Conservation (phyloP, 352 stramenopile genomes). For the Peronospora destructor region DNA sequence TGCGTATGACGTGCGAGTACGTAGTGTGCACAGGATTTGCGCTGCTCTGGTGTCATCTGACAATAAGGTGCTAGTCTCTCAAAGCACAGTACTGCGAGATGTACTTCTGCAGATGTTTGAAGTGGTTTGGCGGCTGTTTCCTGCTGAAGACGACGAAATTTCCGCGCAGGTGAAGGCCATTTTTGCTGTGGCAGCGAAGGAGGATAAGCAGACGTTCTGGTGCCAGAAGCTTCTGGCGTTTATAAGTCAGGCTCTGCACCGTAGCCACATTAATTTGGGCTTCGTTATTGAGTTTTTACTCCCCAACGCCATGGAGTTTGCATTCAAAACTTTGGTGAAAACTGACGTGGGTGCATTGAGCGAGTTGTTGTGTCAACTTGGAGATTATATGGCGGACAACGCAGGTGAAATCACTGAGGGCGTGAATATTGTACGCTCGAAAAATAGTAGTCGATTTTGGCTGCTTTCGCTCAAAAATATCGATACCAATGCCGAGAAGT, state of each 20-base stretch:
- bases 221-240: conserved; percentile 43
- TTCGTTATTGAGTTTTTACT: conserved; percentile 58
- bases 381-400: conserved; percentile 42
- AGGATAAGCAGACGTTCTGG: conserved; percentile 39
- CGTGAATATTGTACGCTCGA: conserved; percentile 34
- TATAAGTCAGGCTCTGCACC: conserved; percentile 41
- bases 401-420: conserved; percentile 38
- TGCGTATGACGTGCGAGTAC: conserved; percentile 29
- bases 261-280: conserved; percentile 37
- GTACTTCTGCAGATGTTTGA: conserved; percentile 51
- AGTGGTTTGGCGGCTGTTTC: conserved; percentile 59
- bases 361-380: conserved; percentile 45
- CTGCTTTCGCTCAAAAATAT: conserved; percentile 23
- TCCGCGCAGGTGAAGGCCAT: conserved; percentile 37
- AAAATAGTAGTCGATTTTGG: conserved; percentile 20
- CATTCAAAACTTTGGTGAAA: conserved; percentile 39
- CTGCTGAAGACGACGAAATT: conserved; percentile 30
- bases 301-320: conserved; percentile 46
- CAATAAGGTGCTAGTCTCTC: conserved; percentile 38
- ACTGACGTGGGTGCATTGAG: conserved; percentile 40
- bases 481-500: conserved; percentile 18
- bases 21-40: conserved; percentile 42
- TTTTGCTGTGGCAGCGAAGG: conserved; percentile 28
- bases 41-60: conserved; percentile 31
- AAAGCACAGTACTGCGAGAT: conserved; percentile 33